Percentiles rank a stretch among this genome's conserved stretches.
phyloP scores from a whole-genome alignment of 805 yeast species.

The Cyberlindnera nakhonratchasimensis region DNA sequence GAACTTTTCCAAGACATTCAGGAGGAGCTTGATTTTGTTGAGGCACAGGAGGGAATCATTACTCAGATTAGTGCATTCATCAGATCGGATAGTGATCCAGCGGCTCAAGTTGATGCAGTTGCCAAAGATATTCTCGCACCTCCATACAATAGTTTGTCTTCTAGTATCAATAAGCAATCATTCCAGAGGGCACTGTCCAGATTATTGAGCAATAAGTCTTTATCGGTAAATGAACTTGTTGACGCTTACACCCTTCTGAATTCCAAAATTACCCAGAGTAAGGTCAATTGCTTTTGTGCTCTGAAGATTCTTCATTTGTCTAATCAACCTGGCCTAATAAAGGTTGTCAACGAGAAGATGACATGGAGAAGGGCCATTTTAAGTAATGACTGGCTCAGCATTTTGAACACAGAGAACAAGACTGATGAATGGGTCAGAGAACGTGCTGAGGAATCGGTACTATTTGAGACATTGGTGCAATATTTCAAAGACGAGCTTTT shows the following conservation, averaged over 20 bases:
- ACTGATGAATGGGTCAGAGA: conserved; percentile 41
- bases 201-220: conserved; percentile 36
- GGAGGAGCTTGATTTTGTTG: conserved; percentile 42
- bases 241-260: conserved; percentile 48
- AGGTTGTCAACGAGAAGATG: conserved; percentile 33
- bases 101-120: conserved; percentile 24
- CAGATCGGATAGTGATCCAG: conserved; percentile 31
- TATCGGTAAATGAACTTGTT: conserved; percentile 45
- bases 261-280: conserved; percentile 29
- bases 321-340: conserved; percentile 28
- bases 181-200: conserved; percentile 28
- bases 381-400: conserved; percentile 48
- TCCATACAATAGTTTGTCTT: conserved; percentile 18
- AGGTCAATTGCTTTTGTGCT: conserved; percentile 40
- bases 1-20: conserved; percentile 44
- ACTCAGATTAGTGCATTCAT: conserved; percentile 29
- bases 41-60: conserved; percentile 44
- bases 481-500: conserved; percentile 35
- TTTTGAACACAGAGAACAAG: conserved; percentile 35
- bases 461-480: conserved; percentile 43
- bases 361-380: conserved; percentile 61
- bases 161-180: conserved; percentile 23
- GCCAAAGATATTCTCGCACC: conserved; percentile 25
- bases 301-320: conserved; percentile 46
- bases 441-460: conserved; percentile 38